Evolutionary conservation across 306 rosid genomes (phyloP).

Genomic region (Dalbergia cochinchinensis): DNA sequence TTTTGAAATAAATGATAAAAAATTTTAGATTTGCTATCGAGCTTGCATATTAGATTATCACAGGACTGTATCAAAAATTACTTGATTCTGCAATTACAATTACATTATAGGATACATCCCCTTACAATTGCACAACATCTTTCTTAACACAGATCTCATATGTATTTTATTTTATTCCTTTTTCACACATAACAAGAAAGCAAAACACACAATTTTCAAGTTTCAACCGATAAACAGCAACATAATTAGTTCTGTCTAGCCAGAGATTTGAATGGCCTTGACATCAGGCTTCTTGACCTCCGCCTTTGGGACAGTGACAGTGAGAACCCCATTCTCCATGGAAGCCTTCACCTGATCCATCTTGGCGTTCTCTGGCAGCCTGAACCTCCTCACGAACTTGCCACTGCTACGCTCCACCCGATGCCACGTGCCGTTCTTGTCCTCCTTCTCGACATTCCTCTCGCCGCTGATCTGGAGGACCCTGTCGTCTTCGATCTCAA

Average conservation of each 20-base stretch:
- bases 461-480: constrained; percentile 57
- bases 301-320: constrained; percentile 50
- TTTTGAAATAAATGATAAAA: too few relatives aligned
- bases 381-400: constrained; percentile 46
- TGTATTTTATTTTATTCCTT: too few relatives aligned
- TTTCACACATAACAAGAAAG: too few relatives aligned
- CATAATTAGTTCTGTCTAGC: background rate
- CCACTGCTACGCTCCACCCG: constrained; percentile 55
- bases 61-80: too few relatives aligned
- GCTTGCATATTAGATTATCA: too few relatives aligned
- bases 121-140: too few relatives aligned
- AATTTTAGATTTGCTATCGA: too few relatives aligned
- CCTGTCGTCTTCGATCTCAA: constrained; percentile 47
- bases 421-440: constrained; percentile 51
- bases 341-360: constrained; percentile 48
- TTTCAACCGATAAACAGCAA: too few relatives aligned
- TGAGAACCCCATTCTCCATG: constrained; percentile 57
- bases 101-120: too few relatives aligned
- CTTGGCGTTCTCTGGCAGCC: constrained; percentile 46
- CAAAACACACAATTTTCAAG: too few relatives aligned
- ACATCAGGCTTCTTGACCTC: constrained; percentile 49
- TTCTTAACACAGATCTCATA: background rate
- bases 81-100: too few relatives aligned
- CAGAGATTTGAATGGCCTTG: constrained; percentile 20
- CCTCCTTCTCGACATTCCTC: constrained; percentile 55